Evolutionary conservation across 495 filamentous ascomycete genomes (phyloP), one percentile per base, ranked within the genome.

Genomic region (Penicillium riverlandense): DNA sequence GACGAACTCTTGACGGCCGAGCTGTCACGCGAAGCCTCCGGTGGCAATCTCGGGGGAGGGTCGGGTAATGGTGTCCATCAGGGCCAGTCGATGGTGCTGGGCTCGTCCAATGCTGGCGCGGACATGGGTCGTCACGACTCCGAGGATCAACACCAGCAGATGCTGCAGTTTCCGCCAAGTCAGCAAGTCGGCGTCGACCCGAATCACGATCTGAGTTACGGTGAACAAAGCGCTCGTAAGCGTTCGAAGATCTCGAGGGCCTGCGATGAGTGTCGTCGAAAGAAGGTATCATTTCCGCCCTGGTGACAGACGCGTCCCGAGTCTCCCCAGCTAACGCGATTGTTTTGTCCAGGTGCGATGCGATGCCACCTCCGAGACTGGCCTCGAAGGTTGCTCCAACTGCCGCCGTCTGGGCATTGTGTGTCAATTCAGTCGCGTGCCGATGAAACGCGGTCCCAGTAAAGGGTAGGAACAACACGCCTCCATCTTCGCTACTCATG

Each of bases 201-300:
- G 14, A 74, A 77, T 42, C 67, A 74, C 38, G 70, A 71, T 37
- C 33, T 68, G 33, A 72, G 65, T 43, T 72, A 74, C 53, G 74
- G 73, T 9, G 84, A 87, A 48, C 70, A 69, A 38, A 86, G 79
- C 37, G 81, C 85, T 8, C 84, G 85, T 43, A 95, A 95, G 59
- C 74, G 90, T 46, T 86, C 86, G 0, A 97, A 97, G 65, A 90
- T 95, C 0, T 96, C 91, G 2, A 75, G 90, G 22, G 91, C 91
- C 1, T 97, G 91, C 50, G 91, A 97, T 63, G 91, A 97, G 57
- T 97, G 91, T 57, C 78, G 91, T 39, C 78, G 91, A 40, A 97
- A 96, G 63, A 97, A 97, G 76, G 82, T 84, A 68, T 14, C 52
- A 40, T 49, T 33, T 36, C 12, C 40, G 13, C 29, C 37, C 34